phyloP scores from a whole-genome alignment of 78 protist species.

The Polysphondylium violaceum region DNA sequence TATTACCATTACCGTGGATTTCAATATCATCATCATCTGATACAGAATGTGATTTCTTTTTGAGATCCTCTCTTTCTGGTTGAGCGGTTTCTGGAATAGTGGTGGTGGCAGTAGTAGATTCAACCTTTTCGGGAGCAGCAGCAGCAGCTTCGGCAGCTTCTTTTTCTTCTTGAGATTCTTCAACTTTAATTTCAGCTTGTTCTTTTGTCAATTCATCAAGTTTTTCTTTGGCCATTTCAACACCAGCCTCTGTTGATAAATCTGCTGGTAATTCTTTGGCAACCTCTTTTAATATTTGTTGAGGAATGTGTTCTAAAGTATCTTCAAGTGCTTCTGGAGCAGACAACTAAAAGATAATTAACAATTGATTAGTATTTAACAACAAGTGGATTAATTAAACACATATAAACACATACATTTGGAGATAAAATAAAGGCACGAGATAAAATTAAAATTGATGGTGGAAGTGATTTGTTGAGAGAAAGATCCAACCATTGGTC shows the following conservation, averaged over 20 bases:
- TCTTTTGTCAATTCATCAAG: conserved; percentile 40
- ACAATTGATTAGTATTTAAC: no score
- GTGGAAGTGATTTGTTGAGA: conserved; percentile 78
- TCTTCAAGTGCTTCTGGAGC: conserved; percentile 40
- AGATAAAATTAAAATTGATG: conserved; percentile 80
- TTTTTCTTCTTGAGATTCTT: background rate
- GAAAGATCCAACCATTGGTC: conserved; percentile 89
- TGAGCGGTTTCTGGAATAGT: background rate
- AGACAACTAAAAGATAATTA: background rate
- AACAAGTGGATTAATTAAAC: no score
- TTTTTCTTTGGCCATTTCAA: conserved; percentile 41
- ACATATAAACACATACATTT: background rate
- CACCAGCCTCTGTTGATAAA: conserved; percentile 24
- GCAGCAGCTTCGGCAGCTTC: background rate
- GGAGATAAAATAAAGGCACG: conserved; percentile 80
- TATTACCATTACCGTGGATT: background rate
- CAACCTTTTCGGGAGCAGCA: background rate
- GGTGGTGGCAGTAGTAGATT: background rate
- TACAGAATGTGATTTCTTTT: conserved; percentile 6
- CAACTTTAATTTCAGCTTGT: conserved; percentile 9
- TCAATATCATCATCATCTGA: conserved; percentile 43
- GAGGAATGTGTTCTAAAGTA: conserved; percentile 57
- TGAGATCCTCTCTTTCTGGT: background rate
- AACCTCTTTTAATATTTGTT: conserved; percentile 37
- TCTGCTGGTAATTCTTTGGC: conserved; percentile 33